Evolutionary conservation across 2,329 filamentous ascomycete genomes (phyloP), one percentile per base, ranked within the genome.

Genomic region (Capronia coronata): DNA sequence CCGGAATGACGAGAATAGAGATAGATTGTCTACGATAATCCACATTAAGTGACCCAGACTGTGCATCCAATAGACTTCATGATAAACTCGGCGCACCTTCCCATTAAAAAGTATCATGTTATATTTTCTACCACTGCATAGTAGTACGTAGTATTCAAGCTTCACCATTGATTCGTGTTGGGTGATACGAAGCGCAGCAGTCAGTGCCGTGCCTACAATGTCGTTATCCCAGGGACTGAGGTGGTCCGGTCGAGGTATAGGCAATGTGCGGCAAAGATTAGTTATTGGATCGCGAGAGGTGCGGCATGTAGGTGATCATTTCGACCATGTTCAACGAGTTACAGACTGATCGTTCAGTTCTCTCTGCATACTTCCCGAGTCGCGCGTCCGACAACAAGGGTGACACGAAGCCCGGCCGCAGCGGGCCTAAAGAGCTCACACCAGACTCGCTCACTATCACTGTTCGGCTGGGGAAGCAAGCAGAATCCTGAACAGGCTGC

Each of bases 381-480:
- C 21, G 41, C 46, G 14, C 34, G 49, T 25, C 47, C 46, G 16
- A 38, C 29, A 19, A 30, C 42, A 8, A 46, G 22, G 21, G 19
- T 30, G 19, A 45, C 34, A 29, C 43, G 39, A 18, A 30, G 11
- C 8, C 7, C 46, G 6, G 27, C 21, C 14, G 9, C 27, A 18
- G 35, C 42, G 16, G 45, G 40, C 19, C 19, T 46, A n/a, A 44
- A 32, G 6, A 21, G 41, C 11, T 29, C 43, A 9, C 52, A 55
- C 25, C 58, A 60, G 35, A 47, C 44, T 6, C 54, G 58, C 25
- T 52, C 52, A 14, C 38, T 60, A 14, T 60, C 58, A 3, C 35
- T 60, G 11, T 60, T 56, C 43, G 49, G 52, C 25, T 58, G 55
- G 49, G 49, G 55, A 21, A 43, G 52, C 11, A 46, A 39, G 14